These are phyloP conservation scores for Amylocystis lapponica DNA, from an alignment of 768 basidiomycete genomes.

Conservation along the genomic window DNA sequence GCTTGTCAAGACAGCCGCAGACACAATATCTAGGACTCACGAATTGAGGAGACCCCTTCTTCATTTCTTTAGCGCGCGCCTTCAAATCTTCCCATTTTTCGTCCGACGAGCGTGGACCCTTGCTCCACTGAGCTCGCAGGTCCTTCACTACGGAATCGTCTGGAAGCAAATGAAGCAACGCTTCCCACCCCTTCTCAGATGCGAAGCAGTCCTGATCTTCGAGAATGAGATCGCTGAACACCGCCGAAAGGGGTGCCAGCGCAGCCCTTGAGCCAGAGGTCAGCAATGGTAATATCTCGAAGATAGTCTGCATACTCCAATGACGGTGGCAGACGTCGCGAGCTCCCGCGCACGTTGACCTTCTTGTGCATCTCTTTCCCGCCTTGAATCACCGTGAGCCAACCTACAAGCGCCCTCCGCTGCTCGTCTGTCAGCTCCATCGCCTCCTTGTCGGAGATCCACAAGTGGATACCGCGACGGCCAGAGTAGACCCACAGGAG, in stretches of 20 bases:
- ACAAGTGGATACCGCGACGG: constrained; percentile 95
- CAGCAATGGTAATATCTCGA: background rate
- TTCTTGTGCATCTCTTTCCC: constrained; percentile 79
- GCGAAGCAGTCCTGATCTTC: constrained; percentile 82
- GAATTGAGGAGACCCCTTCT: constrained; percentile 18
- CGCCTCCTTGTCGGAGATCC: constrained; percentile 89
- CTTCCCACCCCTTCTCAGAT: constrained; percentile 63
- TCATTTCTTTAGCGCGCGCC: constrained; percentile 24
- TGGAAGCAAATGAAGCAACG: constrained; percentile 69
- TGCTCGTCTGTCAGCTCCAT: constrained; percentile 90
- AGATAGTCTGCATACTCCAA: constrained; percentile 42
- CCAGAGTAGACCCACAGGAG: constrained; percentile 99
- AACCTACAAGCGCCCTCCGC: constrained; percentile 79
- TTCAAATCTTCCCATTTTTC: constrained; percentile 74
- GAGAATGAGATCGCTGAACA: constrained; percentile 67
- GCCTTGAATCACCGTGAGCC: constrained; percentile 77
- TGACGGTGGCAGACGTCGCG: constrained; percentile 60
- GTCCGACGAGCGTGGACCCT: constrained; percentile 48
- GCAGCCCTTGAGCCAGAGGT: constrained; percentile 16
- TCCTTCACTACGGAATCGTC: constrained; percentile 43
- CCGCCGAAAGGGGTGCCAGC: constrained; percentile 40
- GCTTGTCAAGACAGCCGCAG: too few species aligned
- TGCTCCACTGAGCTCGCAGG: constrained; percentile 57
- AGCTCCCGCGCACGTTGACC: constrained; percentile 58
- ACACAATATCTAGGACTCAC: constrained; percentile 27